Base-by-base conservation (phyloP, 352 stramenopile species). In the Thraustochytrium striatum region DNA sequence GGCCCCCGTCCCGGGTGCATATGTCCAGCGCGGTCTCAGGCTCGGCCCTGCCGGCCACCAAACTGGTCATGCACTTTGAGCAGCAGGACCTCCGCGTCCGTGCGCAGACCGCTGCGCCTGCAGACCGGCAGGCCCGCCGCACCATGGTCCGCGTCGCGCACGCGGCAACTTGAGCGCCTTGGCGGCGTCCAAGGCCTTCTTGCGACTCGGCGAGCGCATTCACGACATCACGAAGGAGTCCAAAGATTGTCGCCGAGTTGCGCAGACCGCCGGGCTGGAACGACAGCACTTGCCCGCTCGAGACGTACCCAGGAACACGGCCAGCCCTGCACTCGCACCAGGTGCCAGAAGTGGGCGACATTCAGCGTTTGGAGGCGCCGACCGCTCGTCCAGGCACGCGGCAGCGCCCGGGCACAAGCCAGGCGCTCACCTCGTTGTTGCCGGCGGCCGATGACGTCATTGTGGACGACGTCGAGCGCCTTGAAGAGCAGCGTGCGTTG, bases 141-240 rank as follows among this genome's bases (percentile, higher is more conserved):
- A 25, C 39, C 3, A 38, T 41, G 21, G 47, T 25, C 0, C 50
- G 35, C 0, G 32, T 58, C 1, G 25, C 68, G 30, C 69, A 30
- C 3, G 52, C 52, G 30, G 39, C n/a, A 53, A 65, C 28, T 8
- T 79, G 47, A 36, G 30, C n/a, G 53, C 25, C 16, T 13, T 16
- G 3, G 3, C n/a, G 9, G 52, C 44, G 21, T 50, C 69, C 5
- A 19, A 16, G 19, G 69, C 69, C 16, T 79, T 79, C 43, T 52
- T 72, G 39, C 50, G 47, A 9, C 69, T 79, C 1, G 69, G 69
- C 25, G 30, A 79, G 38, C 30, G 55, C 9, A 79, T 79, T 69
- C 25, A 2, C 13, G 69, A 79, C 36, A 79, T 79, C 28, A 70
- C 69, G 25, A 36, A 39, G 13, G 69, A 79, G 39, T 79, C 69